phyloP scores from a whole-genome alignment of 2,329 filamentous ascomycete genomes.

The Rhynchosporium secalis region DNA sequence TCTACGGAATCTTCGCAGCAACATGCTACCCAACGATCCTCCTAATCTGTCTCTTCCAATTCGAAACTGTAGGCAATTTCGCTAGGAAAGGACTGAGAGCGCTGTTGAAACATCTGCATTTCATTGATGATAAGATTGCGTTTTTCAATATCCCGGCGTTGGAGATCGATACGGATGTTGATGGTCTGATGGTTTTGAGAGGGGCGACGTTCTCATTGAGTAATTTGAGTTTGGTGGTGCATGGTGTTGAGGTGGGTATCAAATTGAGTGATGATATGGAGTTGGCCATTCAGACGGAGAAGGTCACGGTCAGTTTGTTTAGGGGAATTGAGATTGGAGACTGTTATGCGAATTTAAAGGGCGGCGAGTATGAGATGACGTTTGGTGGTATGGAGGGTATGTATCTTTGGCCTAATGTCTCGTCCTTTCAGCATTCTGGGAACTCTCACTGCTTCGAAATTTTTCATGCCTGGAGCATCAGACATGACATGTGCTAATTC shows the following conservation, averaged over 20 bases:
- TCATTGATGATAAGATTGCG: slow-evolving; percentile 52
- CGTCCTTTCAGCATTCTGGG: too few relatives aligned
- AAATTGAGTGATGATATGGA: slow-evolving; percentile 54
- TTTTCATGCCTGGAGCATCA: too few relatives aligned
- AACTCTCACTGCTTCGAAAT: too few relatives aligned
- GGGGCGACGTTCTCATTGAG: slow-evolving; percentile 53
- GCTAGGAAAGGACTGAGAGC: slow-evolving; percentile 41
- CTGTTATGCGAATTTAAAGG: slow-evolving; percentile 55
- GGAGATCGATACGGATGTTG: slow-evolving; percentile 55
- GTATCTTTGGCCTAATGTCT: too few relatives aligned
- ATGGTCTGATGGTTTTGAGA: slow-evolving; percentile 53
- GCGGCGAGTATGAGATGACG: slow-evolving; percentile 51
- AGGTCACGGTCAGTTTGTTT: slow-evolving; percentile 50
- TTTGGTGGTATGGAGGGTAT: slow-evolving; percentile 44
- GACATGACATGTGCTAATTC: too few relatives aligned
- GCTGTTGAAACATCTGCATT: slow-evolving; percentile 45
- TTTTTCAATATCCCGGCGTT: slow-evolving; percentile 46
- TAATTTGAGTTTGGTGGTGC: slow-evolving; percentile 49
- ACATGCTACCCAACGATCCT: slow-evolving; percentile 46
- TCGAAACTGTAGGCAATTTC: slow-evolving; percentile 33
- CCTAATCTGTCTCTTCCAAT: slow-evolving; percentile 49
- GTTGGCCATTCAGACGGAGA: slow-evolving; percentile 51
- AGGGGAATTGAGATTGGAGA: slow-evolving; percentile 52
- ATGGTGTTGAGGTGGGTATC: slow-evolving; percentile 55
- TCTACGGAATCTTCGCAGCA: slow-evolving; percentile 46